These are phyloP conservation scores for Spizellomyces punctatus DNA, from an alignment of 192 early-diverging fungal species.

Conservation along the genomic window DNA sequence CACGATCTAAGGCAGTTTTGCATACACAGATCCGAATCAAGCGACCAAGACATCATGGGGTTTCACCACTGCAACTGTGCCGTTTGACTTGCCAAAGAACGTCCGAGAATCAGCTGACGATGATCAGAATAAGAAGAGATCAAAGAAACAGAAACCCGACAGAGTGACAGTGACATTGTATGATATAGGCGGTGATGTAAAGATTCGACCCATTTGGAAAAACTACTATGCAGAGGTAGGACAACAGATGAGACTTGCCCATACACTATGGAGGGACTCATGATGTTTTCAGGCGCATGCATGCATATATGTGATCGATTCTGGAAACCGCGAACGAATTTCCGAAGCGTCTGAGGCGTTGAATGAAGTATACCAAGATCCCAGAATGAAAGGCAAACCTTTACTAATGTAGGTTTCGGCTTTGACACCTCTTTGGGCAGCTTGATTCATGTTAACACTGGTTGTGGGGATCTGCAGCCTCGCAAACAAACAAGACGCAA, in stretches of 20 bases:
- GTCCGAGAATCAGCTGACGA: too few relatives aligned
- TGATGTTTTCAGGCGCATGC: conserved; percentile 22
- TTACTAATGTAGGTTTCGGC: conserved; percentile 29
- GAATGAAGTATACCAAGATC: conserved; percentile 12
- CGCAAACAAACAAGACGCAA: conserved; percentile 35
- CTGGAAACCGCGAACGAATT: conserved; percentile 16
- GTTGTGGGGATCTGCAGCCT: conserved; percentile 8
- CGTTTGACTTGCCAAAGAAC: conserved; percentile 2
- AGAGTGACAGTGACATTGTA: conserved; percentile 10
- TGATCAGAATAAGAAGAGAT: too few relatives aligned
- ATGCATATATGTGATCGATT: conserved; percentile 32
- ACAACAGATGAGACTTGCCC: neutral
- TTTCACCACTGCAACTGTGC: conserved; percentile 22
- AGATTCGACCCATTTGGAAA: conserved; percentile 38
- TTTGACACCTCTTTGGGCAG: neutral
- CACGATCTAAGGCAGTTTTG: too few relatives aligned
- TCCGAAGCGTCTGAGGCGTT: conserved; percentile 14
- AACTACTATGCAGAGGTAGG: conserved; percentile 40
- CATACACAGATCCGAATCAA: neutral
- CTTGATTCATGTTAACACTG: neutral
- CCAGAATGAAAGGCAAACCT: conserved; percentile 30
- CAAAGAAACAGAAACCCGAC: too few relatives aligned
- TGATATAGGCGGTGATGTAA: conserved; percentile 32
- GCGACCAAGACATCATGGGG: conserved; percentile 22
- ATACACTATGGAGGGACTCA: neutral